Evolutionary conservation across 2,329 filamentous ascomycete genomes (phyloP), one percentile per base, ranked within the genome.

Genomic region (Trichoderma oligosporum): DNA sequence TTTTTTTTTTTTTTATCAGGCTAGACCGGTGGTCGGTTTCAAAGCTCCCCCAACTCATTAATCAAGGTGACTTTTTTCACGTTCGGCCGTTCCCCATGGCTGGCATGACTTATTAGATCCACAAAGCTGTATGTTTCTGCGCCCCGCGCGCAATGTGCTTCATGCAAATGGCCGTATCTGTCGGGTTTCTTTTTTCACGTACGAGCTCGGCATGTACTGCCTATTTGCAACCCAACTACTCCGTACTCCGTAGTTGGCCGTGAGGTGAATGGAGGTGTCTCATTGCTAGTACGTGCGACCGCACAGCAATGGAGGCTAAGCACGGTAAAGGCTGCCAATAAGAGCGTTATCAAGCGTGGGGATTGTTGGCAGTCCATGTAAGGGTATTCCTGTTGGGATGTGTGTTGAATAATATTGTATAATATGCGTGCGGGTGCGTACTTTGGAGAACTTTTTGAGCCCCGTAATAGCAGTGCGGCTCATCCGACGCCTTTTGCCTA

Each of bases 181-280:
- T 54, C 39, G 39, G 33, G 49, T 29, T 27, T 44, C 27, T 45
- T 54, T 38, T 38, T 11, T 31, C 39, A 45, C 42, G 25, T 27
- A 54, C 51, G 11, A 38, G 51, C 51, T 45, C 39, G 33, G 46
- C 46, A 39, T 49, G 51, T 42, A 54, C 41, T 45, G 51, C 51
- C 39, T 22, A 45, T 44, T 54, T 54, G 51, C 51, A 54, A 54
- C 51, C 51, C 20, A 54, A 54, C 51, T 45, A n/a, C n/a, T n/a
- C n/a, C n/a, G n/a, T n/a, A n/a, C n/a, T n/a, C n/a, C n/a, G n/a
- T 27, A 36, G 42, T 24, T 39, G 25, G 35, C 14, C 29, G 51
- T 31, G 39, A 45, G 39, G 20, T 45, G 41, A 38, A 49, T 38
- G 46, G n/a, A 49, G 46, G 42, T 46, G 42, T 46, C 24, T 38